These are phyloP conservation scores for Vicia villosa DNA, from an alignment of 306 rosid species.

Conservation along the genomic window DNA sequence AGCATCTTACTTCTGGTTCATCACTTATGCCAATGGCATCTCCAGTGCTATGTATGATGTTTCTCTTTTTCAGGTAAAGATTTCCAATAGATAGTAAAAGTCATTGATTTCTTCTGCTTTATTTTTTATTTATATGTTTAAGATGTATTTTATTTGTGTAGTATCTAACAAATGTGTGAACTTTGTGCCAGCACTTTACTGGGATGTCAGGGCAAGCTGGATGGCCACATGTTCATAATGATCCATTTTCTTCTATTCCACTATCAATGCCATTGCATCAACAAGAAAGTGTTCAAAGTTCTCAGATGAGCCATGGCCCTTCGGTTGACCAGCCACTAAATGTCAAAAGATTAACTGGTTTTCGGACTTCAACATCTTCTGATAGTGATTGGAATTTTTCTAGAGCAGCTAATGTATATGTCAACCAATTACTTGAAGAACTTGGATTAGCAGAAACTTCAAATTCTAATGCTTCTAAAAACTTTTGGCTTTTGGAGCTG, in stretches of 20 bases:
- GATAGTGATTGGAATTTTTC: conserved; percentile 61
- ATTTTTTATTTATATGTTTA: conserved; percentile 8
- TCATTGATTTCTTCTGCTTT: neutral
- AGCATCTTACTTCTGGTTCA: conserved; percentile 97
- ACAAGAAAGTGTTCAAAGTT: conserved; percentile 55
- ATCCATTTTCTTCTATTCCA: conserved; percentile 66
- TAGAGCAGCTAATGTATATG: conserved; percentile 56
- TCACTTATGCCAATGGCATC: conserved; percentile 90
- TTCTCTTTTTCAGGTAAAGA: conserved; percentile 88
- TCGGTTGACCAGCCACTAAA: conserved; percentile 61
- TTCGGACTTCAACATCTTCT: conserved; percentile 57
- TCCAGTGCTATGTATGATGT: conserved; percentile 93
- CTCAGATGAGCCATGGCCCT: conserved; percentile 62
- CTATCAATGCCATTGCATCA: conserved; percentile 76
- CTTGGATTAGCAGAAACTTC: conserved; percentile 68
- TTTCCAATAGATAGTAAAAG: conserved; percentile 3
- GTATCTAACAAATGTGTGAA: conserved; percentile 32
- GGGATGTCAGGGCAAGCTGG: conserved; percentile 84
- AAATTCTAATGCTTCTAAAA: conserved; percentile 47
- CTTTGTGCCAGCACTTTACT: conserved; percentile 64
- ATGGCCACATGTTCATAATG: conserved; percentile 75
- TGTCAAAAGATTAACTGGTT: conserved; percentile 55
- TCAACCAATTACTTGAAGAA: conserved; percentile 74
- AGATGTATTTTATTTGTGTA: conserved; percentile 15
- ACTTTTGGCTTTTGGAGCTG: no score